Base-by-base conservation (phyloP, 139 green algal species). In the Spirogloea muscicola region DNA sequence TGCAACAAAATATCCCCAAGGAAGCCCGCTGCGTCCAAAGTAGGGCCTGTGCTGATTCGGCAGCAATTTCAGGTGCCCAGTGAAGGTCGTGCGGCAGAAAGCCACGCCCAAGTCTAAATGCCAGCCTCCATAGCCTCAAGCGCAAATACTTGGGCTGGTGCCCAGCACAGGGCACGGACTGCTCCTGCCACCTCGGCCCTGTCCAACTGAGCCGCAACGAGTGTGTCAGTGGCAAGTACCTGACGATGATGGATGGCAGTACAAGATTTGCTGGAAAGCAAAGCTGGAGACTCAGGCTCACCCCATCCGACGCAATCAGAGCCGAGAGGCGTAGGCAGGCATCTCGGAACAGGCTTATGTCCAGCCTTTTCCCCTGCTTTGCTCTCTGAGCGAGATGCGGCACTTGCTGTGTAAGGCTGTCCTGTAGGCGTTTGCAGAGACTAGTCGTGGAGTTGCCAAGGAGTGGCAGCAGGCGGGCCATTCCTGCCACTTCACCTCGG, bases 71-170 rank as follows among this genome's bases (percentile, higher is more conserved):
- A 52, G n/a, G n/a, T 10, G 9, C 33, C 37, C 31, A 81, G 39
- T 18, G 21, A 31, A 27, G 73, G 65, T 18, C 29, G n/a, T 7
- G 66, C 66, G 3, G 74, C 51, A n/a, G 79, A 48, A 1, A 82
- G 66, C 74, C 74, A 82, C 7, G 66, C 18, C 74, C 74, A 82
- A 25, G 52, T 46, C 31, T 80, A 75, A 27, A 80, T 27, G n/a
- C 74, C 72, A n/a, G 68, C 16, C 16, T 66, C 29, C 9, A 82
- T 29, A 21, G 74, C n/a, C n/a, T 21, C 48, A 10, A 31, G 37
- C 13, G 74, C 71, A 37, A 82, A 82, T 37, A 82, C 21, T 3
- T 27, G 48, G 4, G 58, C 69, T 10, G 74, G 74, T 13, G 27
- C 46, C 69, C 74, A 80, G 59, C 46, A 74, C 3, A 82, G 58